Conservation (phyloP, 352 stramenopile species). For the Phytophthora agathidicida region DNA sequence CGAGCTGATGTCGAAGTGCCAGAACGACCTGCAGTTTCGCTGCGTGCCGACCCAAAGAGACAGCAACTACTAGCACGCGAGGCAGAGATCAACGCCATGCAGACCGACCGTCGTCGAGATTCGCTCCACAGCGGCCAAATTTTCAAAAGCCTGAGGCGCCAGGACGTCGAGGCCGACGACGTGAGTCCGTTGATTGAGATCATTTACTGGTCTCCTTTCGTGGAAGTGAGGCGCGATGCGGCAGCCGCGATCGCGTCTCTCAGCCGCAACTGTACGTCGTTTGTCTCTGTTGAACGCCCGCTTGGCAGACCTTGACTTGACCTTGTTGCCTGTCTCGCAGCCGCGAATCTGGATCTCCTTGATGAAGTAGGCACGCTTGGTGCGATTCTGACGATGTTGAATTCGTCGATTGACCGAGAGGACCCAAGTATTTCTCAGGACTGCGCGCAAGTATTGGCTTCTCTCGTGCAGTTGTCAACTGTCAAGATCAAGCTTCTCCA, state of each 20-base stretch:
- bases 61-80: constrained; percentile 31
- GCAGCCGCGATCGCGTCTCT: constrained; percentile 77
- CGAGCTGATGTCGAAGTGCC: not conserved
- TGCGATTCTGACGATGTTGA: constrained; percentile 78
- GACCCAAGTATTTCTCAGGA: constrained; percentile 71
- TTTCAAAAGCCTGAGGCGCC: constrained; percentile 37
- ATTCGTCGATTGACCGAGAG: constrained; percentile 47
- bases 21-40: constrained; percentile 5
- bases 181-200: constrained; percentile 83
- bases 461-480: constrained; percentile 56
- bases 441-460: constrained; percentile 63
- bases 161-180: constrained; percentile 71
- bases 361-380: constrained; percentile 73
- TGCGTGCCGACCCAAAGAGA: constrained; percentile 28
- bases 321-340: constrained; percentile 24
- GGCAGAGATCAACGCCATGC: constrained; percentile 22
- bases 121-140: constrained; percentile 36
- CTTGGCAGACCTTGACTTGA: not conserved
- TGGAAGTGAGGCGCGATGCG: constrained; percentile 80
- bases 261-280: constrained; percentile 74
- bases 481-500: constrained; percentile 72
- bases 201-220: constrained; percentile 87
- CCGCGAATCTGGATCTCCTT: constrained; percentile 72
- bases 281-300: not conserved
- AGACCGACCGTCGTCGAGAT: constrained; percentile 23